Evolutionary conservation across 805 yeast genomes (phyloP).

Genomic region (Schizosaccharomyces japonicus): DNA sequence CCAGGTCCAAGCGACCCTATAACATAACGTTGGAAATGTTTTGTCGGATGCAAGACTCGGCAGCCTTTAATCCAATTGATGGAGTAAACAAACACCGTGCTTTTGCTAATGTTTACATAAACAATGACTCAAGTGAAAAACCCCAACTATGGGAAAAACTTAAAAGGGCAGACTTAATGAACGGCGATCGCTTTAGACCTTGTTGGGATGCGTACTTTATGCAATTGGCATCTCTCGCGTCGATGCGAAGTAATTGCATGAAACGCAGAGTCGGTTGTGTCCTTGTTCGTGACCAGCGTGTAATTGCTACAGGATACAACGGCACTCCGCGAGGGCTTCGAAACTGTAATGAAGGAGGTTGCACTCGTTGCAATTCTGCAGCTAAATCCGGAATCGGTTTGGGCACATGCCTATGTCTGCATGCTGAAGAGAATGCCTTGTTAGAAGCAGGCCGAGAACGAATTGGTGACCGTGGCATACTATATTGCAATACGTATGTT

Average conservation of each 20-base stretch:
- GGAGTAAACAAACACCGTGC: background rate
- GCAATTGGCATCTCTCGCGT: conserved; percentile 81
- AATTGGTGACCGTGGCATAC: conserved; percentile 28
- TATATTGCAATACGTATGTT: conserved; percentile 61
- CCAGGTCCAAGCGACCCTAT: no score
- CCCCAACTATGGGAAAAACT: conserved; percentile 13
- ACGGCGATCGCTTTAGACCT: conserved; percentile 51
- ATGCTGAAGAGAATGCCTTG: conserved; percentile 92
- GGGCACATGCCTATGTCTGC: conserved; percentile 74
- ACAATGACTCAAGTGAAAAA: background rate
- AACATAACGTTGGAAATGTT: background rate
- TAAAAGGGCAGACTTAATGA: conserved; percentile 22
- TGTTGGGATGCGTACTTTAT: conserved; percentile 92
- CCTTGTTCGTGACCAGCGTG: conserved; percentile 60
- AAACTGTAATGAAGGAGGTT: conserved; percentile 92
- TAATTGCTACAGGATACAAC: conserved; percentile 88
- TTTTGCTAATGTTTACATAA: background rate
- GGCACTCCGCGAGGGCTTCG: conserved; percentile 80
- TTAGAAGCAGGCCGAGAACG: conserved; percentile 85
- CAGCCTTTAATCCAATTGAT: background rate
- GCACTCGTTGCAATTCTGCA: conserved; percentile 51
- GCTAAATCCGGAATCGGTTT: conserved; percentile 39
- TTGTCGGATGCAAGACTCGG: background rate
- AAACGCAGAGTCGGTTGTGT: conserved; percentile 94
- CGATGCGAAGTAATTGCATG: conserved; percentile 85